Conservation (phyloP, 2,329 filamentous ascomycete genomes). For the Cercospora sp. region DNA sequence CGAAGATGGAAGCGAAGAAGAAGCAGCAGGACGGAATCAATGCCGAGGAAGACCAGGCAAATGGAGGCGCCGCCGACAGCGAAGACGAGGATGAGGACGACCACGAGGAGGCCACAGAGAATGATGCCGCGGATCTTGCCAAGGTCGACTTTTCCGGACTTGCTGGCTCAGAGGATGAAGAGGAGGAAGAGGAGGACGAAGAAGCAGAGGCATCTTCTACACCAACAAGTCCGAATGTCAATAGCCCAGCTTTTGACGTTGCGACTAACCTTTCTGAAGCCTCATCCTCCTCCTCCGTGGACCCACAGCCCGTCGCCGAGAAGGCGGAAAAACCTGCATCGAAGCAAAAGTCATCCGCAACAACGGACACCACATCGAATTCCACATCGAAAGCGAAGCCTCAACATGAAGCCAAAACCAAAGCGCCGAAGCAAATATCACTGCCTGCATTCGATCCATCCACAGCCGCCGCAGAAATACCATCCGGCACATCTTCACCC, state of each 20-base stretch:
- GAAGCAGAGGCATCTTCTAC: slow-evolving; percentile 38
- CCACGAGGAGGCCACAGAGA: slow-evolving; percentile 29
- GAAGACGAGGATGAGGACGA: slow-evolving; percentile 29
- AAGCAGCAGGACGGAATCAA: slow-evolving; percentile 35
- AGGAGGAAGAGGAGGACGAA: slow-evolving; percentile 34
- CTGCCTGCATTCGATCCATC: slow-evolving; percentile 20
- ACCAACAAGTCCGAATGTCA: slow-evolving; percentile 39
- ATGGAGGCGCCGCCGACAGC: slow-evolving; percentile 30
- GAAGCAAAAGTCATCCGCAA: slow-evolving; percentile 18
- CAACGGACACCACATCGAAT: not conserved
- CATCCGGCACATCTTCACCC: slow-evolving; percentile 37
- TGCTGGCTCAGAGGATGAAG: slow-evolving; percentile 24
- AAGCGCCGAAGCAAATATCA: slow-evolving; percentile 35
- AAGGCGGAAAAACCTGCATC: slow-evolving; percentile 19
- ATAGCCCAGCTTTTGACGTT: slow-evolving; percentile 45
- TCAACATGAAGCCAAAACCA: slow-evolving; percentile 28
- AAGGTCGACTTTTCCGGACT: slow-evolving; percentile 38
- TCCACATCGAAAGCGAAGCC: slow-evolving; percentile 19
- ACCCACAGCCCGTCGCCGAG: slow-evolving; percentile 38
- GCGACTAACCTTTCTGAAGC: slow-evolving; percentile 43
- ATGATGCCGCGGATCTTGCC: slow-evolving; percentile 32
- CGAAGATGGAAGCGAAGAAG: slow-evolving; percentile 36
- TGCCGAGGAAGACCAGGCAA: slow-evolving; percentile 34
- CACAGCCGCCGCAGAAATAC: slow-evolving; percentile 16
- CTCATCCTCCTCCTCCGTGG: slow-evolving; percentile 51